These are phyloP conservation scores for Pichia sp. DNA, from an alignment of 1,139 yeast genomes.

Conservation along the genomic window DNA sequence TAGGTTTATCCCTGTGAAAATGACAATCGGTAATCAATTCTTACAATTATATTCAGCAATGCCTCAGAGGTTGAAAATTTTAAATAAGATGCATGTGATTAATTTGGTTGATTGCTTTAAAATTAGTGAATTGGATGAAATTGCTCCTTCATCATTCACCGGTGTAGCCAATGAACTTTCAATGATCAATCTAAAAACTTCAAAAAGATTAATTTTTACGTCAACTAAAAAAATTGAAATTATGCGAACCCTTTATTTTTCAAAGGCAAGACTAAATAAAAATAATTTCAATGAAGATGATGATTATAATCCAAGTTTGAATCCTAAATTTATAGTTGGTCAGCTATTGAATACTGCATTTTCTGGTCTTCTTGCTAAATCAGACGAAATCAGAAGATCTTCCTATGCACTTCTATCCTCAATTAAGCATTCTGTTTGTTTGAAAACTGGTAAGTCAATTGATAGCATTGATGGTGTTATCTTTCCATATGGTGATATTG, in stretches of 20 bases:
- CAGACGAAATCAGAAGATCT: constrained; percentile 54
- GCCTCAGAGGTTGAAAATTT: constrained; percentile 34
- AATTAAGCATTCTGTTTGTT: constrained; percentile 50
- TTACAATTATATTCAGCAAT: constrained; percentile 46
- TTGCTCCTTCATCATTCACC: constrained; percentile 46
- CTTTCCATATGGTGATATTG: constrained; percentile 67
- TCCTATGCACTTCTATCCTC: constrained; percentile 64
- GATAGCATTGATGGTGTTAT: constrained; percentile 55
- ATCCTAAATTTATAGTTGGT: constrained; percentile 42
- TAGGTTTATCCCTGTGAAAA: constrained; percentile 46
- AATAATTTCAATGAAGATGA: constrained; percentile 16
- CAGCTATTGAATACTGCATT: constrained; percentile 59
- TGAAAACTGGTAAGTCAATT: constrained; percentile 56
- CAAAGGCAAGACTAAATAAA: constrained; percentile 41
- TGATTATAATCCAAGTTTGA: constrained; percentile 22
- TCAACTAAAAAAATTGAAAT: constrained; percentile 63
- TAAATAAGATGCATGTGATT: constrained; percentile 33
- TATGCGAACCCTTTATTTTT: constrained; percentile 60
- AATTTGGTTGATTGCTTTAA: constrained; percentile 47
- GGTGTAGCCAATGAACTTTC: constrained; percentile 49
- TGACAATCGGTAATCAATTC: constrained; percentile 67
- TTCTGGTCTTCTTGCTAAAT: constrained; percentile 58
- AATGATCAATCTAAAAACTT: constrained; percentile 46
- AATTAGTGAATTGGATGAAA: constrained; percentile 46
- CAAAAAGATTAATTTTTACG: constrained; percentile 43